Evolutionary conservation across 352 stramenopile species (phyloP), one percentile per base, ranked within the genome.

Genomic region (Lagenidium giganteum): DNA sequence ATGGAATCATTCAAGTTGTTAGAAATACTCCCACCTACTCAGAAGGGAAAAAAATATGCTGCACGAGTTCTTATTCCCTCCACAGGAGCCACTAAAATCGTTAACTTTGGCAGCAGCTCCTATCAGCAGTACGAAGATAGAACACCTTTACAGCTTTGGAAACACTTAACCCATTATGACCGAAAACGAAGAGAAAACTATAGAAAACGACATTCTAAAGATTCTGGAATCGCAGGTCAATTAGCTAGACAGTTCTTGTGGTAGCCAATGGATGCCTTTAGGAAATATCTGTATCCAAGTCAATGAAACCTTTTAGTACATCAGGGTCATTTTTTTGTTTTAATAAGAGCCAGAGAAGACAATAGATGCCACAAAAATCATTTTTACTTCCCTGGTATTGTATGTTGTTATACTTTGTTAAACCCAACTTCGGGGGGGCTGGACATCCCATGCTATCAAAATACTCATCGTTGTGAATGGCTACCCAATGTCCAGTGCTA

Each of bases 11-110:
- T 46, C 39, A 46, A 25, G 28, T 46, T 46, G 39, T 16, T 46
- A 36, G 39, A 46, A 36, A 36, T 46, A 46, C 39, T 46, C 28
- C 39, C 39, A 46, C 39, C 39, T 36, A 46, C 39, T 46, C 39
- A 46, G n/a, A 34, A 36, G 35, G 39, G 39, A 36, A 46, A 46
- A 46, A 36, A 46, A 46, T 46, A 46, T 46, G 39, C 39, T 46
- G 39, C 39, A 36, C 39, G 39, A 23, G 28, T 46, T 28, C 35
- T 11, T n/a, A 46, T 46, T 35, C 26, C 25, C 13, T 34, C 26
- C 28, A 46, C 26, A 24, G 39, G 28, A 26, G 26, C 26, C 39
- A 46, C 21, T 46, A 42, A 42, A 42, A 42, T 42, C 21, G 39
- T 46, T 36, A 34, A 46, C 35, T 46, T 46, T 36, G 39, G 39